A percentile compares a stretch with the other conserved stretches of the same genome.
Conservation (phyloP, 2,329 filamentous ascomycete genomes). For the Blastomyces emzantsi region DNA sequence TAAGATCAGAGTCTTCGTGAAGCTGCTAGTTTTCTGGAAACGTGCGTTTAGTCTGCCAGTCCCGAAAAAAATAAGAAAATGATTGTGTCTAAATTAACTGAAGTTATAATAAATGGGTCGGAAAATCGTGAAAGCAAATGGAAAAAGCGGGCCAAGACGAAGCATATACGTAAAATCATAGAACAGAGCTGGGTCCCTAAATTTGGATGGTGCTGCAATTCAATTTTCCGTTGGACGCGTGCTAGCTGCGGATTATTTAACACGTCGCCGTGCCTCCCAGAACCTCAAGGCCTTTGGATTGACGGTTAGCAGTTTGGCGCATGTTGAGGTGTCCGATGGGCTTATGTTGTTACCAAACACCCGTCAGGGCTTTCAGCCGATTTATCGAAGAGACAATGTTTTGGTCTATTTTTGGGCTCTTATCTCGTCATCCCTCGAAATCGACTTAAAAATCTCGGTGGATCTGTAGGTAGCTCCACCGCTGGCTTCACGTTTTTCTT, state of each 20-base stretch:
- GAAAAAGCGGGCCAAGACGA: neutral
- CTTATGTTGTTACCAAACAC: neutral
- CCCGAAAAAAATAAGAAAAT: neutral
- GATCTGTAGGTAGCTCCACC: constrained; percentile 7
- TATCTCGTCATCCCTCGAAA: constrained; percentile 3
- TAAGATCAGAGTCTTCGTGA: neutral
- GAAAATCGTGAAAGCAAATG: neutral
- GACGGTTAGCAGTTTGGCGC: neutral
- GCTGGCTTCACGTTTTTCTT: constrained; percentile 5
- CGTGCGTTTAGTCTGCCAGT: neutral
- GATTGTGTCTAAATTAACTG: neutral
- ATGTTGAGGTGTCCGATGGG: neutral
- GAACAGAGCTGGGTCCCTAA: neutral
- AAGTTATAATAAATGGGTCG: neutral
- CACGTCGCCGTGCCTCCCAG: neutral
- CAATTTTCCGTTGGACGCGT: neutral
- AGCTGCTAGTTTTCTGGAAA: neutral
- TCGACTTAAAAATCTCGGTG: constrained; percentile 6
- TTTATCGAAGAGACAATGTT: neutral
- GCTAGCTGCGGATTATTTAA: neutral
- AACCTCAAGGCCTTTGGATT: neutral
- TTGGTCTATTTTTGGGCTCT: neutral
- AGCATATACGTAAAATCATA: neutral
- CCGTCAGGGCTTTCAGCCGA: neutral
- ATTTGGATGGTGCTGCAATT: neutral